Conservation (phyloP, 1,284 basidiomycete genomes). For the Rhodotorula sp. region DNA sequence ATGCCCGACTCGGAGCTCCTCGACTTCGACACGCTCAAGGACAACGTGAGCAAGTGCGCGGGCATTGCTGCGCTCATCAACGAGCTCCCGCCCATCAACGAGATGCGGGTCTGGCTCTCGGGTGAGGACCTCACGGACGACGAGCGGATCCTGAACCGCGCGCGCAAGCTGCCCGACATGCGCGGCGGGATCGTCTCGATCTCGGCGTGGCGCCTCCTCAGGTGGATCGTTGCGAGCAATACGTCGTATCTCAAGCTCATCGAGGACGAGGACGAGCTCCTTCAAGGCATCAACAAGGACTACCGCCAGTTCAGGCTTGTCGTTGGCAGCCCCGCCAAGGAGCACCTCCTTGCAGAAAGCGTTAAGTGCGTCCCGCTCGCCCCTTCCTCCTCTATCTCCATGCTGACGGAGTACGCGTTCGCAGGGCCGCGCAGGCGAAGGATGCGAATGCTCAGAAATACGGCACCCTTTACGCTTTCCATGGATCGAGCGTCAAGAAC, state of each 20-base stretch:
- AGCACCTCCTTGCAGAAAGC: constrained; percentile 30
- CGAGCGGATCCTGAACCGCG: constrained; percentile 31
- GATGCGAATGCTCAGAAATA: constrained; percentile 25
- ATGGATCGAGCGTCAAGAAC: constrained; percentile 19
- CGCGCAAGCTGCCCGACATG: constrained; percentile 40
- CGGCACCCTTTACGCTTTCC: constrained; percentile 41
- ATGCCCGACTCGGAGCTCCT: constrained; percentile 12
- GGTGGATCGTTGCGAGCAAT: constrained; percentile 43
- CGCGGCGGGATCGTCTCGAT: constrained; percentile 18
- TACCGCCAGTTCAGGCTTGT: constrained; percentile 42
- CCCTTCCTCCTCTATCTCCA: not conserved
- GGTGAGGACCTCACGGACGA: constrained; percentile 30
- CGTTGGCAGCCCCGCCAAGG: constrained; percentile 41
- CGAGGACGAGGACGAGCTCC: constrained; percentile 41
- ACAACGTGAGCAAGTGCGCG: not conserved
- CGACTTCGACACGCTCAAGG: constrained; percentile 26
- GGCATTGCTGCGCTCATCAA: constrained; percentile 32
- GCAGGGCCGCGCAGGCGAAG: constrained; percentile 19
- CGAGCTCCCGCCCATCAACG: constrained; percentile 36
- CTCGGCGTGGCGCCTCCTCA: constrained; percentile 41
- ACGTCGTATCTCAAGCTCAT: constrained; percentile 42
- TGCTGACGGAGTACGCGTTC: not conserved
- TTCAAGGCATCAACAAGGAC: constrained; percentile 34
- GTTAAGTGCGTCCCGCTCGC: constrained; percentile 8
- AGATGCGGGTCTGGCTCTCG: constrained; percentile 40